phyloP scores from a whole-genome alignment of 1,284 basidiomycete genomes.

The Butyriboletus appendiculatus region DNA sequence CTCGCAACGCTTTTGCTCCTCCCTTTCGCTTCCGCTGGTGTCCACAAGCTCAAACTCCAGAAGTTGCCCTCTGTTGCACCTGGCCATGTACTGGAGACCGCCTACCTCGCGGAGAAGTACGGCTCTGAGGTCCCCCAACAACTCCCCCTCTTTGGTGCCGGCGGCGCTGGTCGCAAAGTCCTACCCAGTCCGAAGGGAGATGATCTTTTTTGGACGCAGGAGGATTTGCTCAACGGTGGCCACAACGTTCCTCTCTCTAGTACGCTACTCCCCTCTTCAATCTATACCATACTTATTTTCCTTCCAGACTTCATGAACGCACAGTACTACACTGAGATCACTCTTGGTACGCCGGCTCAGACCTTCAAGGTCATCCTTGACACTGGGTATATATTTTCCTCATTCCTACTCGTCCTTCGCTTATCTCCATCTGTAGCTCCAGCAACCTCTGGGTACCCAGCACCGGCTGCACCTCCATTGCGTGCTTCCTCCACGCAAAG shows the following conservation, averaged over 20 bases:
- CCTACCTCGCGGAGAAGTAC: slow-evolving; percentile 90
- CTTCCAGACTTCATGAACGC: slow-evolving; percentile 92
- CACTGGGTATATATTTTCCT: slow-evolving; percentile 56
- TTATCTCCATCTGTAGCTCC: slow-evolving; percentile 49
- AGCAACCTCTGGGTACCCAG: slow-evolving; percentile 96
- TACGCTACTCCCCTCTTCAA: slow-evolving; percentile 43
- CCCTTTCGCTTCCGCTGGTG: slow-evolving; percentile 67
- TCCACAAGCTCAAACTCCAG: slow-evolving; percentile 86
- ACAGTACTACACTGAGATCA: slow-evolving; percentile 94
- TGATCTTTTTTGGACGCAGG: slow-evolving; percentile 82
- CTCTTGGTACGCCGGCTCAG: slow-evolving; percentile 82
- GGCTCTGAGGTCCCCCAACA: slow-evolving; percentile 50
- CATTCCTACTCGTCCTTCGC: neutral
- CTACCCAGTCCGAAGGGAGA: slow-evolving; percentile 54
- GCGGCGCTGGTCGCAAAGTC: slow-evolving; percentile 70
- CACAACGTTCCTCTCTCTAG: slow-evolving; percentile 91
- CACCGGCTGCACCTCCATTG: slow-evolving; percentile 87
- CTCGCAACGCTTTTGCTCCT: slow-evolving; percentile 61
- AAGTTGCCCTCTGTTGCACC: slow-evolving; percentile 67
- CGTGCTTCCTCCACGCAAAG: slow-evolving; percentile 96
- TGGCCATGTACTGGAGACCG: slow-evolving; percentile 73
- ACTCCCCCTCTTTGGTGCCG: slow-evolving; percentile 70
- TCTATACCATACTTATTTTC: slow-evolving; percentile 1
- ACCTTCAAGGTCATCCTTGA: slow-evolving; percentile 87
- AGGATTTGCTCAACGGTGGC: slow-evolving; percentile 70